Evolutionary conservation across 208 protist species (phyloP).

Genomic region (Vickermania ingenoplastis): DNA sequence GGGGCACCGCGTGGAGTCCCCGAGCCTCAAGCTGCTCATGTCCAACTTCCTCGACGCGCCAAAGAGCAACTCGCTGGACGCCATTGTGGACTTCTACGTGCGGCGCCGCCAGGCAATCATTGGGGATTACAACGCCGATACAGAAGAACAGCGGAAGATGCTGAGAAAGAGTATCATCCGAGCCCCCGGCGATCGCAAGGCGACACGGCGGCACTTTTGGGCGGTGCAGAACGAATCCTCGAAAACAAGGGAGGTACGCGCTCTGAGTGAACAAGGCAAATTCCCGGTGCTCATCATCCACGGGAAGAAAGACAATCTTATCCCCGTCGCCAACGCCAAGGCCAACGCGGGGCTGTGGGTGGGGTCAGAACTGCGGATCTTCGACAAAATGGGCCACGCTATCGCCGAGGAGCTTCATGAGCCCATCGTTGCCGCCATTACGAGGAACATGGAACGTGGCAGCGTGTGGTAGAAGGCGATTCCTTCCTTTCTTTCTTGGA

Average conservation of each 20-base stretch:
- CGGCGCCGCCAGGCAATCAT: slow-evolving; percentile 10
- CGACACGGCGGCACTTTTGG: slow-evolving; percentile 38
- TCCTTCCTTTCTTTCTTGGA: slow-evolving; percentile 5
- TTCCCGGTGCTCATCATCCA: slow-evolving; percentile 38
- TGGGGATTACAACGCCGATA: slow-evolving; percentile 29
- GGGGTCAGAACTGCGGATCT: slow-evolving; percentile 25
- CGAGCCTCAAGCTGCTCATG: slow-evolving; percentile 18
- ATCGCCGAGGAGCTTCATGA: slow-evolving; percentile 20
- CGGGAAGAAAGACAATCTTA: slow-evolving; percentile 34
- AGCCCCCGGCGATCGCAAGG: slow-evolving; percentile 20
- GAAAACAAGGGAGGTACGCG: slow-evolving; percentile 24
- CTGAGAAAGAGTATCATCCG: slow-evolving; percentile 11
- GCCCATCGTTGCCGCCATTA: slow-evolving; percentile 16
- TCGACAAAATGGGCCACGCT: slow-evolving; percentile 42
- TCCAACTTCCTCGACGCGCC: slow-evolving; percentile 30
- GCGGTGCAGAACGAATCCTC: slow-evolving; percentile 34
- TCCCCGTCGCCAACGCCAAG: slow-evolving; percentile 48
- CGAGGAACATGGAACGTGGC: not conserved
- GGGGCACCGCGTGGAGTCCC: slow-evolving; percentile 24
- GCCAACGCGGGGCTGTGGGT: slow-evolving; percentile 27
- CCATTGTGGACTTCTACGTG: slow-evolving; percentile 35
- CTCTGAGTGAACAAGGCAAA: slow-evolving; percentile 3
- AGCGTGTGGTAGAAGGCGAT: not conserved
- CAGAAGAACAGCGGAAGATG: slow-evolving; percentile 7
- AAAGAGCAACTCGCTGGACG: slow-evolving; percentile 16